Evolutionary conservation across 73 alveolate species (phyloP).

Genomic region (Paramecium sexaurelia): DNA sequence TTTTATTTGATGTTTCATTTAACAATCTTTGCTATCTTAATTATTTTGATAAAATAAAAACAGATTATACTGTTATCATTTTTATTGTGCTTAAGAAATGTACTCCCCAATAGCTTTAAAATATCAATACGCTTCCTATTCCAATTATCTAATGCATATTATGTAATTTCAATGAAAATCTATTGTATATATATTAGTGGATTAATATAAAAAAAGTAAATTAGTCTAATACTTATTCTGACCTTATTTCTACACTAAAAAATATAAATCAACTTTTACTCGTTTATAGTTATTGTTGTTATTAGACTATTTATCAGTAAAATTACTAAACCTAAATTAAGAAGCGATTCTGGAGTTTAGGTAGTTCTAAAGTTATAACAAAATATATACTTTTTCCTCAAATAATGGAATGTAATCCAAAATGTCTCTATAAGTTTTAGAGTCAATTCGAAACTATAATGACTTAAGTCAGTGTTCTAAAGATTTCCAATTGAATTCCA

Average conservation of each 20-base stretch:
- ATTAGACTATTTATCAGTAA: neutral
- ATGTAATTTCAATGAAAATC: neutral
- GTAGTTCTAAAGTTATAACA: neutral
- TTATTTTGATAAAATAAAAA: neutral
- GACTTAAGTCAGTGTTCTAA: neutral
- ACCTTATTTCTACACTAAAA: neutral
- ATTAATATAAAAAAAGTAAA: neutral
- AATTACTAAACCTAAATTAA: neutral
- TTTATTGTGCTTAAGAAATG: neutral
- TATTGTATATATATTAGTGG: neutral
- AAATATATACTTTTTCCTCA: neutral
- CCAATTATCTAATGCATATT: neutral
- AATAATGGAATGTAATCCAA: neutral
- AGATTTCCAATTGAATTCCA: neutral
- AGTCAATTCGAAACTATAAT: neutral
- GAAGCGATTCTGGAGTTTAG: neutral
- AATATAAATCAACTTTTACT: neutral
- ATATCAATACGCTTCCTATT: neutral
- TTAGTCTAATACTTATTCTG: neutral
- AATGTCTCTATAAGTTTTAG: neutral
- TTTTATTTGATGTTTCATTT: neutral
- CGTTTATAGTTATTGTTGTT: neutral
- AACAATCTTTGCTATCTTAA: neutral
- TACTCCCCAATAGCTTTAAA: neutral
- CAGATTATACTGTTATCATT: neutral